Conservation (phyloP, 352 stramenopile genomes). For the Phytophthora idaei region DNA sequence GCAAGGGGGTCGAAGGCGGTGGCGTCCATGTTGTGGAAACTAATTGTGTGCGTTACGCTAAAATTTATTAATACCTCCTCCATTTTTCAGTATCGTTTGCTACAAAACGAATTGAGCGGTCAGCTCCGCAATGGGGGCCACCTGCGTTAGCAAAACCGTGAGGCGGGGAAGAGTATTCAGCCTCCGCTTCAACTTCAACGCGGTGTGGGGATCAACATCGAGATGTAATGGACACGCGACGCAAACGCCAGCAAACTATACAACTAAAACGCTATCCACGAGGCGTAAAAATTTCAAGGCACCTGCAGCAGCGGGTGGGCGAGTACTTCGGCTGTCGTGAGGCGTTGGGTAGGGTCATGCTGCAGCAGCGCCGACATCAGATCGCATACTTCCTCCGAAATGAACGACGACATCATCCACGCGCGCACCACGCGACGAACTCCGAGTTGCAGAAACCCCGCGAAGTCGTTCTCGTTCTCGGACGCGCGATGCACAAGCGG, state of each 20-base stretch:
- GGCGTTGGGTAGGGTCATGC: neutral
- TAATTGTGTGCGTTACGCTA: neutral
- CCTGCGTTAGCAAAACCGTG: too few relatives aligned
- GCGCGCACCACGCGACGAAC: slow-evolving; percentile 50
- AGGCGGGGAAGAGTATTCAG: too few relatives aligned
- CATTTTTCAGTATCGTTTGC: too few relatives aligned
- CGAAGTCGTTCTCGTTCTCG: slow-evolving; percentile 38
- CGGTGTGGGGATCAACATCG: too few relatives aligned
- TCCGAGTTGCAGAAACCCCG: slow-evolving; percentile 38
- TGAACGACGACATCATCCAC: slow-evolving; percentile 44
- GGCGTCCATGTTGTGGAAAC: neutral
- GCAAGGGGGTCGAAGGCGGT: slow-evolving; percentile 46
- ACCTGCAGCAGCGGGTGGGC: neutral
- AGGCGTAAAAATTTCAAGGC: too few relatives aligned
- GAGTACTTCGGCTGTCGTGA: neutral
- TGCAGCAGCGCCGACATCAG: slow-evolving; percentile 43
- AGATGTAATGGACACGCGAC: too few relatives aligned
- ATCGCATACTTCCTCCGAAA: slow-evolving; percentile 30
- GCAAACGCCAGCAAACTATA: too few relatives aligned
- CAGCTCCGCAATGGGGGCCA: too few relatives aligned
- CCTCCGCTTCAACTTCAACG: too few relatives aligned
- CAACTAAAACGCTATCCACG: too few relatives aligned
- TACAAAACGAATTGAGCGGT: too few relatives aligned
- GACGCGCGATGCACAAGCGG: slow-evolving; percentile 38
- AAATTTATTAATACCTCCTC: neutral